Conservation (phyloP, 805 yeast genomes). For the Candida nonsorbophila region DNA sequence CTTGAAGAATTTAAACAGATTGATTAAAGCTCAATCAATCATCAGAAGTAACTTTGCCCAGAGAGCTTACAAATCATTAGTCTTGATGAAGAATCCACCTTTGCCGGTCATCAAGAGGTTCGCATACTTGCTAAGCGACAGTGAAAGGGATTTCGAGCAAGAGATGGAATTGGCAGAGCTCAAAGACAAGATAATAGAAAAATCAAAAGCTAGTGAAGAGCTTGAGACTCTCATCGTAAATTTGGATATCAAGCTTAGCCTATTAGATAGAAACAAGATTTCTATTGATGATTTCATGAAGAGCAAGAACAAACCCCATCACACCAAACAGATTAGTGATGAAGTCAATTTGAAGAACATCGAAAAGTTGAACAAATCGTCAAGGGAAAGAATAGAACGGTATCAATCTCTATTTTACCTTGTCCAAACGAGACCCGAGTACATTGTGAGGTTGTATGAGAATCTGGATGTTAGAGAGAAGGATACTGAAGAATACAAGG, state of each 20-base stretch:
- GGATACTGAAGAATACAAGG: constrained; percentile 15
- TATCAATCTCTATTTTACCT: constrained; percentile 78
- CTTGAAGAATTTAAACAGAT: constrained; percentile 45
- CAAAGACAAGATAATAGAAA: constrained; percentile 65
- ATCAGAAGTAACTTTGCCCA: constrained; percentile 66
- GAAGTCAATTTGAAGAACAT: constrained; percentile 15
- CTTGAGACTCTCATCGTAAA: constrained; percentile 72
- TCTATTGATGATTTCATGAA: constrained; percentile 66
- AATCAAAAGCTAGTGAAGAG: constrained; percentile 63
- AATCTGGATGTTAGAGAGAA: constrained; percentile 19
- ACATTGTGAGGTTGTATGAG: constrained; percentile 54
- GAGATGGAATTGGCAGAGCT: constrained; percentile 63
- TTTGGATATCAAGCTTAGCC: constrained; percentile 70
- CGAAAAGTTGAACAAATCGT: constrained; percentile 31
- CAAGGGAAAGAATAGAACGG: constrained; percentile 52
- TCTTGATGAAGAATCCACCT: constrained; percentile 71
- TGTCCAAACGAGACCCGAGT: constrained; percentile 76
- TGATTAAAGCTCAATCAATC: constrained; percentile 69
- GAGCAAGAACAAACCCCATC: constrained; percentile 14
- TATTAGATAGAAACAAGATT: constrained; percentile 74
- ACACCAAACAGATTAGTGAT: constrained; percentile 12
- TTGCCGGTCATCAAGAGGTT: constrained; percentile 70
- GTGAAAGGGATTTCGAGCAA: constrained; percentile 67
- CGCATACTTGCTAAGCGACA: constrained; percentile 67
- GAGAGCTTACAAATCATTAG: constrained; percentile 66